Percentiles rank a stretch among this genome's conserved stretches.
These are phyloP conservation scores for Beta vulgaris DNA, from an alignment of 148 eudicot genomes.

Conservation along the genomic window DNA sequence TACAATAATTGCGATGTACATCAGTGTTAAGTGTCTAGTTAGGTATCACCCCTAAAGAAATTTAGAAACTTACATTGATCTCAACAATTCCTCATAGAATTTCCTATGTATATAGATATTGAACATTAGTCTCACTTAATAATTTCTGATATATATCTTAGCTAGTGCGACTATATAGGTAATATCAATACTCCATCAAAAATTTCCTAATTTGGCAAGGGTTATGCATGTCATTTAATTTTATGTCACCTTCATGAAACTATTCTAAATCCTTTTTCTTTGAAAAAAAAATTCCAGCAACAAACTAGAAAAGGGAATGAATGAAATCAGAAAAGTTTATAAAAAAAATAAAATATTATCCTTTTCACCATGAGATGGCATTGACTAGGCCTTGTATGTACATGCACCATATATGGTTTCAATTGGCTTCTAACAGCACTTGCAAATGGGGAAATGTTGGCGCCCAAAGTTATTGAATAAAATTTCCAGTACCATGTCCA, in stretches of 20 bases:
- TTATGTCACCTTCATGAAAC: not conserved
- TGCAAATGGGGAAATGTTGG: conserved; percentile 4
- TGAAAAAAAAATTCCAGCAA: not conserved
- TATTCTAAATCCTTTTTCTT: not conserved
- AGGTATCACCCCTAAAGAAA: no score
- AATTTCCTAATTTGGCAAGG: no score
- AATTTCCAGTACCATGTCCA: not conserved
- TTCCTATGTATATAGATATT: no score
- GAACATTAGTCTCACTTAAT: no score
- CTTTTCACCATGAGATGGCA: conserved; percentile 25
- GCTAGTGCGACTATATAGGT: no score
- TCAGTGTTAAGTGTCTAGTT: no score
- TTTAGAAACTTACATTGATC: no score
- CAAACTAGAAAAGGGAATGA: not conserved
- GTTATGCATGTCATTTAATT: no score
- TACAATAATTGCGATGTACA: no score
- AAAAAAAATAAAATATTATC: not conserved
- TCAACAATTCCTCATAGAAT: no score
- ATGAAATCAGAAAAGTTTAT: not conserved
- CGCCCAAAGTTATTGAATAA: conserved; percentile 8
- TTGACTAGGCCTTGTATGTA: conserved; percentile 23
- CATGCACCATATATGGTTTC: conserved; percentile 21
- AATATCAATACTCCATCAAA: no score
- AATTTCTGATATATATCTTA: no score
- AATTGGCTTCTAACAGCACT: conserved; percentile 15